Evolutionary conservation across 75 land plant genomes (phyloP), one percentile per base, ranked within the genome.

Genomic region (Isoetes taiwanensis): DNA sequence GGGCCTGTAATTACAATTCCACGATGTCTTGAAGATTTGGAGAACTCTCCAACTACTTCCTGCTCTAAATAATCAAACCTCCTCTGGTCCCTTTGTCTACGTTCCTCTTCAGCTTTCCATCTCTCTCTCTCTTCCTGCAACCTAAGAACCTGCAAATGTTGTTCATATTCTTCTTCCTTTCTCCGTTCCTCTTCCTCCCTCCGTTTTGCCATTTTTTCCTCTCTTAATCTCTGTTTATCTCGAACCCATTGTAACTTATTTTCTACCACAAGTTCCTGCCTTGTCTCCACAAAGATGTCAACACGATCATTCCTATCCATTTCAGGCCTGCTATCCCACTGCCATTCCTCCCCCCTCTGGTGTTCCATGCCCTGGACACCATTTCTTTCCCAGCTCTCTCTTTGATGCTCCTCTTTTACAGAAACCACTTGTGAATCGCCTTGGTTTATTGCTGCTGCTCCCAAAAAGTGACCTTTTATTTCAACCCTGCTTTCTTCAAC

Each of bases 31-130:
- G n/a, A n/a, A n/a, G n/a, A 30, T 62, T 30, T 62, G 54, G 1
- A 56, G 32, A n/a, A 52, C 30, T 43, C 32, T 50, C 12, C 32
- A 31, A 21, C 11, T 56, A 10, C 14, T 14, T 37, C 12, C 64
- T 62, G 39, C 34, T 52, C 52, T 39, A 21, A 10, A 29, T 28
- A 34, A 14, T 52, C 34, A 3, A 29, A 16, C 55, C 48, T 64
- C 24, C n/a, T 17, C 25, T 29, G 21, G 67, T 59, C 75, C 64
- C 59, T 66, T 66, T 20, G 74, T 43, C 29, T 56, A 30, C 9
- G 25, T 28, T 30, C 50, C 41, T 54, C 40, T 31, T 39, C 34
- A 20, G 2, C 42, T 42, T 28, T 37, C 43, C 30, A 43, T 0
- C 6, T 6, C 31, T 42, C 60, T 26, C 25, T 41, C 21, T 52